Base-by-base conservation (phyloP, 1,284 basidiomycete species). In the Papiliotrema flavescens region DNA sequence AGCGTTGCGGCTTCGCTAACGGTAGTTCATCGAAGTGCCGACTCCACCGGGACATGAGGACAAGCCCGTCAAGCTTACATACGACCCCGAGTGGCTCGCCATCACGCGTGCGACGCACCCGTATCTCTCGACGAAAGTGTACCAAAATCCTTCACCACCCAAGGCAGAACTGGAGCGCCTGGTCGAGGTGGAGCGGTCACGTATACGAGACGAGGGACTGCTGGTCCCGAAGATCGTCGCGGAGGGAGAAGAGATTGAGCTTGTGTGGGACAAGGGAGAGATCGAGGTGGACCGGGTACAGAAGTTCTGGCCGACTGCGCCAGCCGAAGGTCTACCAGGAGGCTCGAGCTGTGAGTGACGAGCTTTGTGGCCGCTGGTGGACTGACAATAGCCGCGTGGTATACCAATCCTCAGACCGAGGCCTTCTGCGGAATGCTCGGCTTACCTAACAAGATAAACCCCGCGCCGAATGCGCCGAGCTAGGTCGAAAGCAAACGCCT, bases 41-140 rank as follows among this genome's bases (percentile, higher is more conserved):
- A 62, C 76, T 0, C 75, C 76, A 0, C 51, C 2, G 35, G 56
- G 23, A 26, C 49, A 32, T 7, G 62, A 47, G 54, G 55, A 45
- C 64, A 60, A 46, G 64, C 69, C 0, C 79, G 82, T 24, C 76
- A 70, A 1, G 61, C n/a, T 88, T 28, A 79, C 81, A 1, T 97
- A 84, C 74, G 90, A 96, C 70, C 86, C 86, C 2, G 83, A 91
- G 73, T 98, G 95, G 96, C 84, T 98, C 22, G 93, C 93, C 0
- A 92, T 98, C 70, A 86, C 85, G 0, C 86, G 89, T 5, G 91
- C 89, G 0, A 86, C 94, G 63, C 85, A 95, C 62, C 84, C 85
- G 0, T 87, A 83, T 76, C 82, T 98, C 57, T 85, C 88, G 1
- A 68, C 78, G 1, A 78, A 79, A 0, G 70, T 73, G 4, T 79